Conservation (phyloP, 352 stramenopile genomes). For the Globisporangium nunn region DNA sequence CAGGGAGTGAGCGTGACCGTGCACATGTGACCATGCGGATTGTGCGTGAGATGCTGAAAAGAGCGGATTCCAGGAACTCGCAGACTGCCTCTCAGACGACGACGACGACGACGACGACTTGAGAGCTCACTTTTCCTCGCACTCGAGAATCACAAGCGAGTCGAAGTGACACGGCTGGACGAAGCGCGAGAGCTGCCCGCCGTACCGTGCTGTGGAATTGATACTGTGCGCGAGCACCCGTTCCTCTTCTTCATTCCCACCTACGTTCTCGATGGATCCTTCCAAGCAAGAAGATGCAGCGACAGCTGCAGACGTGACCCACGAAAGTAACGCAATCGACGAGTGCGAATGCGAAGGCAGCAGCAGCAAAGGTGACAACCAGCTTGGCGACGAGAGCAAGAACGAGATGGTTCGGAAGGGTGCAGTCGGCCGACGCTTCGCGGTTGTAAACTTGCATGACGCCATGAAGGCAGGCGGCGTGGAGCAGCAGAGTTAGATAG, state of each 20-base stretch:
- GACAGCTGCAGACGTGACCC: not conserved
- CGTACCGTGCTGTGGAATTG: too few species aligned
- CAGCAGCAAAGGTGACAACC: not conserved
- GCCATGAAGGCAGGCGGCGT: not conserved
- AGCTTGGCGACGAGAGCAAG: constrained; percentile 10
- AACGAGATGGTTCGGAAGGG: constrained; percentile 8
- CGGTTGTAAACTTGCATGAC: constrained; percentile 4
- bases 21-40: not conserved
- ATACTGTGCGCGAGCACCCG: too few species aligned
- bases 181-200: not conserved
- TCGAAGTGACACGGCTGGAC: too few species aligned
- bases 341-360: constrained; percentile 4
- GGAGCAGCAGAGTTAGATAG: not conserved
- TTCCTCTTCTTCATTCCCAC: too few species aligned
- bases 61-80: not conserved
- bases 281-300: constrained; percentile 4
- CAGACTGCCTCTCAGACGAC: not conserved
- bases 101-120: too few species aligned
- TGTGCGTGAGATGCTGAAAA: not conserved
- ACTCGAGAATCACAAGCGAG: not conserved
- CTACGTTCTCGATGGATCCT: not conserved
- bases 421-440: constrained; percentile 13
- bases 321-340: not conserved
- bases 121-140: not conserved
- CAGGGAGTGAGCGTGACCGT: not conserved